Percentiles rank a stretch among this genome's conserved stretches.
Conservation (phyloP, 495 filamentous ascomycete genomes). For the Podospora comata region DNA sequence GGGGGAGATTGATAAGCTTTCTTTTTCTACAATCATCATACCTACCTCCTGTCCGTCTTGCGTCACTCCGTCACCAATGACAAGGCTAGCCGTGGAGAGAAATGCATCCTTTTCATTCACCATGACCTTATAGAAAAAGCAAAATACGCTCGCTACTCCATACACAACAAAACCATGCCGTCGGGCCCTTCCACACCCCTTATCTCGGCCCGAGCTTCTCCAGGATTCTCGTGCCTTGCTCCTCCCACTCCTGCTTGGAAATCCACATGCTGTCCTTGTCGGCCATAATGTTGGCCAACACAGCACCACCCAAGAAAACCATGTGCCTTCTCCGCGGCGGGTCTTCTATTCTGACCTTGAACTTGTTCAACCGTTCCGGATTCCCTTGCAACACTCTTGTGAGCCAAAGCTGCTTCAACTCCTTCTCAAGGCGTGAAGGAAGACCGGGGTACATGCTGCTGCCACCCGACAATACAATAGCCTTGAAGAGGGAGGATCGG, state of each 20-base stretch:
- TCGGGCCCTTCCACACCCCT: background rate
- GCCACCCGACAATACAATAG: conserved; percentile 92
- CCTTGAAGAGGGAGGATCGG: conserved; percentile 88
- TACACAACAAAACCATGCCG: background rate
- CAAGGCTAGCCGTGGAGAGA: background rate
- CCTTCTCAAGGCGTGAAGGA: conserved; percentile 92
- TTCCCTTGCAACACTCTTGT: conserved; percentile 85
- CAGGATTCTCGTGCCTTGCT: conserved; percentile 80
- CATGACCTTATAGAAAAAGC: conserved; percentile 10
- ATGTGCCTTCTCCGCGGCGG: conserved; percentile 94
- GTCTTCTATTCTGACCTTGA: conserved; percentile 98
- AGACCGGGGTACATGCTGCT: conserved; percentile 98
- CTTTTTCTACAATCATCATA: background rate
- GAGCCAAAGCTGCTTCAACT: conserved; percentile 97
- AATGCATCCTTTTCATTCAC: conserved; percentile 12
- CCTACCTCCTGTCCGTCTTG: background rate
- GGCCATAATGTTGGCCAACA: conserved; percentile 97
- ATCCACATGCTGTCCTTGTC: conserved; percentile 99
- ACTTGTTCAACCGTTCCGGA: conserved; percentile 92
- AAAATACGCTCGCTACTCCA: conserved; percentile 19
- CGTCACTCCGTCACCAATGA: background rate
- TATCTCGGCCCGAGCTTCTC: conserved; percentile 87
- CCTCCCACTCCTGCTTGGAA: conserved; percentile 91
- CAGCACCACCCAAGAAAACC: conserved; percentile 97
- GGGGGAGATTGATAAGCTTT: background rate